Percentiles rank a stretch among this genome's conserved stretches.
Evolutionary conservation across 257 asterid genomes (phyloP).

Genomic region (Anisodus acutangulus): DNA sequence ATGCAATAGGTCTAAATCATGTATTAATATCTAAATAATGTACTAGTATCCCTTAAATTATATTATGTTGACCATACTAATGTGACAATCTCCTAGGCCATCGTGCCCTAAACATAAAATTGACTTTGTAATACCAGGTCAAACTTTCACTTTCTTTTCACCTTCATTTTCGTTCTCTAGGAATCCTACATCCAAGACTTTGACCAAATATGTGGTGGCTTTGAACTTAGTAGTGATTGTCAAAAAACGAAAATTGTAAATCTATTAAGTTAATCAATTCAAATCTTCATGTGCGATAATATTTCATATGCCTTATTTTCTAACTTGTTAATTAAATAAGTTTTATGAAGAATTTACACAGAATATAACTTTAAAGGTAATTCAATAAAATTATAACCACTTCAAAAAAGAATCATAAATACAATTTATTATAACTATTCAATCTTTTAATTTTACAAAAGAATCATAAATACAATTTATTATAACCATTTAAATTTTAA

Average conservation of each 20-base stretch:
- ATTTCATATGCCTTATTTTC: no score
- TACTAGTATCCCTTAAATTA: not conserved
- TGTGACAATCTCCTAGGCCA: constrained; percentile 21
- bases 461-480: no score
- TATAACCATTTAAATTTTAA: no score
- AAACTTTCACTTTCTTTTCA: not conserved
- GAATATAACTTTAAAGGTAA: no score
- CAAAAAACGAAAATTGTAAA: not conserved
- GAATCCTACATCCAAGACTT: not conserved
- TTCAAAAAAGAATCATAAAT: no score
- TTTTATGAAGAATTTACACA: no score
- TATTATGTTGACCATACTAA: constrained; percentile 14
- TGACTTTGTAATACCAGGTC: constrained; percentile 2
- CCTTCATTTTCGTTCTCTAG: not conserved
- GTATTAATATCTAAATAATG: not conserved
- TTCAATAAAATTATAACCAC: no score
- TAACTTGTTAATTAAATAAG: no score
- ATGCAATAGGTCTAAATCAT: constrained; percentile 16
- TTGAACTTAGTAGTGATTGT: no score
- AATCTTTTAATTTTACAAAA: no score
- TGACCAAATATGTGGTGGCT: not conserved
- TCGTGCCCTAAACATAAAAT: not conserved
- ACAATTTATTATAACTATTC: no score
- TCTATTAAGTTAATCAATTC: not conserved
- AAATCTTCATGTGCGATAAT: not conserved